Conservation (phyloP, 2,329 filamentous ascomycete species). For the Aspergillus pseudonomiae region DNA sequence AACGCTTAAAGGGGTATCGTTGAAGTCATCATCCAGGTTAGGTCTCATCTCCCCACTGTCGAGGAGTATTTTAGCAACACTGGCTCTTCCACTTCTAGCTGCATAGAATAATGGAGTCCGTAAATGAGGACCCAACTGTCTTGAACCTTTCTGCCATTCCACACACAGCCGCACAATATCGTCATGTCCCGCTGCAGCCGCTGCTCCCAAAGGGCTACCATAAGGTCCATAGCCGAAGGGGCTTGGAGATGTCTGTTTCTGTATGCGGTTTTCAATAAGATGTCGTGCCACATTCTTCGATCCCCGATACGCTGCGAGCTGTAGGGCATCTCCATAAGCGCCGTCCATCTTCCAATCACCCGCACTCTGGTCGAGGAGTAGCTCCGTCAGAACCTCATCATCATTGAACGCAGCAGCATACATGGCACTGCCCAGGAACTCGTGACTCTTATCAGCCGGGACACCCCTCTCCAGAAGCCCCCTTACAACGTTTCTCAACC, state of each 20-base stretch:
- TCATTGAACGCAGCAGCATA: slow-evolving; percentile 9
- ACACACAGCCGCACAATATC: neutral
- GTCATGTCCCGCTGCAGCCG: slow-evolving; percentile 8
- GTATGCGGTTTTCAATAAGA: neutral
- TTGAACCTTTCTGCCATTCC: neutral
- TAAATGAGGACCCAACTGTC: neutral
- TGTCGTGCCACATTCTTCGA: neutral
- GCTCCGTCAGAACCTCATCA: neutral
- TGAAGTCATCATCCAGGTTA: neutral
- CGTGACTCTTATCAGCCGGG: neutral
- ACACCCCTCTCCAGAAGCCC: neutral
- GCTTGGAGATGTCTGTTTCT: neutral
- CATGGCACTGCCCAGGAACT: neutral
- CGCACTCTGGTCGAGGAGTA: neutral
- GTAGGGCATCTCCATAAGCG: slow-evolving; percentile 6
- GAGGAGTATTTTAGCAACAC: neutral
- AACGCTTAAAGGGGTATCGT: neutral
- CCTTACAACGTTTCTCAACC: neutral
- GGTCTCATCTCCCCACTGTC: neutral
- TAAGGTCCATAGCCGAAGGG: slow-evolving; percentile 1
- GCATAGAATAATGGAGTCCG: slow-evolving; percentile 1
- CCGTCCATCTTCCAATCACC: neutral
- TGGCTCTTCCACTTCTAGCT: neutral
- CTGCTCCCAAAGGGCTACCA: slow-evolving; percentile 5
- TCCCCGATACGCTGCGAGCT: slow-evolving; percentile 8